A percentile compares a stretch with the other conserved stretches of the same genome.
phyloP scores from a whole-genome alignment of 441 rosid genomes.

The Populus hybrid region DNA sequence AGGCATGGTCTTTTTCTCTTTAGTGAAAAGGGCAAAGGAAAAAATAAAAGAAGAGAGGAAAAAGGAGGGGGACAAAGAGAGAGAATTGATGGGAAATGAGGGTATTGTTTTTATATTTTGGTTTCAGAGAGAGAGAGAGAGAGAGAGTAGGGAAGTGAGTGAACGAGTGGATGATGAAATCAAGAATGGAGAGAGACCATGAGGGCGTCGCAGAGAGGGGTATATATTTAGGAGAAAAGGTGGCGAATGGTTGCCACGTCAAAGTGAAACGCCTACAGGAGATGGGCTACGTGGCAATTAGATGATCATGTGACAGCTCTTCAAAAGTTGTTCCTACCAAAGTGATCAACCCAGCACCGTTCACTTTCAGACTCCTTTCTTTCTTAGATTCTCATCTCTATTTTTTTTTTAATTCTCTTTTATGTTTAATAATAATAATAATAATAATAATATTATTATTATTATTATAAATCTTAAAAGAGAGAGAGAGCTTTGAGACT shows the following conservation, averaged over 20 bases:
- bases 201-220: slow-evolving; percentile 7
- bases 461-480: too few relatives aligned
- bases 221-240: slow-evolving; percentile 42
- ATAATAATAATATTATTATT: too few relatives aligned
- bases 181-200: neutral
- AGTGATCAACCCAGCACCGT: slow-evolving; percentile 26
- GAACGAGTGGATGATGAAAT: neutral
- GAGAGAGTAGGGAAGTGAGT: neutral
- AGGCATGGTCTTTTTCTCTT: slow-evolving; percentile 36
- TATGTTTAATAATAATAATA: too few relatives aligned
- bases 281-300: slow-evolving; percentile 38
- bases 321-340: neutral
- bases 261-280: slow-evolving; percentile 25
- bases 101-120: neutral
- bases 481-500: too few relatives aligned
- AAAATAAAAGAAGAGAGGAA: neutral
- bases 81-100: too few relatives aligned
- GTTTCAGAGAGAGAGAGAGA: neutral
- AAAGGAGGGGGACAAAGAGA: neutral
- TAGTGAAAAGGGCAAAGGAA: neutral
- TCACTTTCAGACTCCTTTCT: neutral
- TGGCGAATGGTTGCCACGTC: slow-evolving; percentile 56
- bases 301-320: slow-evolving; percentile 34
- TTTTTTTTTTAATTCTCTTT: neutral
- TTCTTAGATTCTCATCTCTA: neutral